Percentiles rank a stretch among this genome's conserved stretches.
These are phyloP conservation scores for Rhizopus arrhizus DNA, from an alignment of 371 early-diverging fungal species.

Conservation along the genomic window DNA sequence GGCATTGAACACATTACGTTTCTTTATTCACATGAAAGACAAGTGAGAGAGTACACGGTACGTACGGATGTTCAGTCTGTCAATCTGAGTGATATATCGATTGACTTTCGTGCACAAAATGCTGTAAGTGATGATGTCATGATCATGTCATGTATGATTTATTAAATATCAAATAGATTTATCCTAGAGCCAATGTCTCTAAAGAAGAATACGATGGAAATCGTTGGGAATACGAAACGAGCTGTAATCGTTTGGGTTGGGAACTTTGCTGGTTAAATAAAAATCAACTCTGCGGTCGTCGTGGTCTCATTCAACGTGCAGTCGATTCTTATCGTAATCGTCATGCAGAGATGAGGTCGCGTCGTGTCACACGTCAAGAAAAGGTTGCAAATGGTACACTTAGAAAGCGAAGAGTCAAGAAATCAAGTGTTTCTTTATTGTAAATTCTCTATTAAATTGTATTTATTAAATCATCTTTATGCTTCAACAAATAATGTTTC, in stretches of 20 bases:
- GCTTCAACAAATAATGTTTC: too few species aligned
- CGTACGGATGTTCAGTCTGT: constrained; percentile 77
- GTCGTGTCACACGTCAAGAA: constrained; percentile 76
- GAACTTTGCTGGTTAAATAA: constrained; percentile 79
- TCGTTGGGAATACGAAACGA: constrained; percentile 89
- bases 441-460: not conserved
- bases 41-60: constrained; percentile 70
- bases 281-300: constrained; percentile 71
- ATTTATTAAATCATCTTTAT: too few species aligned
- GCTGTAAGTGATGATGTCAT: constrained; percentile 43
- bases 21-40: constrained; percentile 67
- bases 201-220: constrained; percentile 76
- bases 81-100: constrained; percentile 58
- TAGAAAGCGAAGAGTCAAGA: constrained; percentile 50
- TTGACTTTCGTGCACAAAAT: constrained; percentile 74
- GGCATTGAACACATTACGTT: constrained; percentile 71
- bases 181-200: constrained; percentile 77
- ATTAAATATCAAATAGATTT: constrained; percentile 48
- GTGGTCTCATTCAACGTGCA: constrained; percentile 90
- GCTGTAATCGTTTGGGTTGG: constrained; percentile 88
- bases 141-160: not conserved
- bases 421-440: constrained; percentile 11
- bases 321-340: constrained; percentile 89
- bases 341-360: constrained; percentile 69
- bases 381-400: constrained; percentile 72